Conservation (phyloP, 129 eudicot species). For the Escallonia rubra region DNA sequence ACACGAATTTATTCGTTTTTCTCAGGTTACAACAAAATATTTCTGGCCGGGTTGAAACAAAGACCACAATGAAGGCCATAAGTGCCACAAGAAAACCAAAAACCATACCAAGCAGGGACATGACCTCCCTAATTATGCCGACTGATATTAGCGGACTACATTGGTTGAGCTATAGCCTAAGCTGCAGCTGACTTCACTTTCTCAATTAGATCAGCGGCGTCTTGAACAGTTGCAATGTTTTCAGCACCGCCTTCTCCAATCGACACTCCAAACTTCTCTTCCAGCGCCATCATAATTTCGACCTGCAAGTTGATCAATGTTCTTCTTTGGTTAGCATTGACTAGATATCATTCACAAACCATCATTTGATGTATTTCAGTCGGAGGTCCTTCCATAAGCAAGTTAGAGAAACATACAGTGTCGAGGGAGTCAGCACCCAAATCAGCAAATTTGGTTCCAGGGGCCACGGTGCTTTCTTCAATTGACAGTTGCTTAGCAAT, state of each 20-base stretch:
- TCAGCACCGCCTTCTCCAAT: constrained; percentile 61
- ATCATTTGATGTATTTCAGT: no score
- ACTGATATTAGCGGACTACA: not conserved
- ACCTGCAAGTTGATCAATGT: constrained; percentile 18
- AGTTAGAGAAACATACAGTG: constrained; percentile 25
- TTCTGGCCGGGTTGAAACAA: not conserved
- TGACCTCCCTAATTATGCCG: not conserved
- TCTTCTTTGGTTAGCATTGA: no score
- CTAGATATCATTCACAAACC: no score
- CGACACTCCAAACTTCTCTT: constrained; percentile 56
- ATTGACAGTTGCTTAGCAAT: constrained; percentile 59
- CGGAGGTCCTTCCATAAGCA: no score
- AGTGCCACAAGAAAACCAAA: not conserved
- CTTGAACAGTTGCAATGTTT: constrained; percentile 65
- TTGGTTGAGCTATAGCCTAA: not conserved
- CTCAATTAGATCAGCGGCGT: constrained; percentile 62
- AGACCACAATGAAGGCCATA: not conserved
- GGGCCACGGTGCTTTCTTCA: constrained; percentile 46
- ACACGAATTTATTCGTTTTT: constrained; percentile 1
- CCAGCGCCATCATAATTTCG: constrained; percentile 71
- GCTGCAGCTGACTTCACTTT: constrained; percentile 51
- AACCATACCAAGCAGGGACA: not conserved
- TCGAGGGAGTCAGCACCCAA: constrained; percentile 68
- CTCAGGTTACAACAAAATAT: not conserved
- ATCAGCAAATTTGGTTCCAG: constrained; percentile 52